A percentile compares a stretch with the other conserved stretches of the same genome.
These are phyloP conservation scores for Cladosporium sp. DNA, from an alignment of 2,329 filamentous ascomycete species.

Conservation along the genomic window DNA sequence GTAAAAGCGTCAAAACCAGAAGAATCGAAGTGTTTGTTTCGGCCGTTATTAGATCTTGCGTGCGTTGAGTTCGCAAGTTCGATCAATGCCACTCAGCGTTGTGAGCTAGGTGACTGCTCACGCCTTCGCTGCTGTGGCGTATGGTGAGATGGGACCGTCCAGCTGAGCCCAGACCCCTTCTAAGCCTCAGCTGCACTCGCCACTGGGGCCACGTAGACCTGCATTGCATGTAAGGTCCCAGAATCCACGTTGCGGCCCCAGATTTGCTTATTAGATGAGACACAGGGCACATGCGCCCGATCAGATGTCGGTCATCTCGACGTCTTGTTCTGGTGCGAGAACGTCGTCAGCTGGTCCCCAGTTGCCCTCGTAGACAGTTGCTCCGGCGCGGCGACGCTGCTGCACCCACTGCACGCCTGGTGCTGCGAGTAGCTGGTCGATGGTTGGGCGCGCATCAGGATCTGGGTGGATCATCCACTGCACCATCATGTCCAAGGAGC, in stretches of 20 bases:
- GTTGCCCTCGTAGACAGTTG: constrained; percentile 93
- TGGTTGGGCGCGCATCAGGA: constrained; percentile 67
- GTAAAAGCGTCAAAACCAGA: background rate
- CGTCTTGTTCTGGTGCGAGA: constrained; percentile 48
- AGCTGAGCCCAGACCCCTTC: background rate
- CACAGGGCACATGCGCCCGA: background rate
- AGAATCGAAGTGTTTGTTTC: background rate
- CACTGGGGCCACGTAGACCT: constrained; percentile 11
- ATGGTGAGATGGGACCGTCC: background rate
- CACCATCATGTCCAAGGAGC: constrained; percentile 79
- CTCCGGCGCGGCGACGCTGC: constrained; percentile 71
- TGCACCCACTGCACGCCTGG: constrained; percentile 78
- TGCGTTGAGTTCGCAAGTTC: background rate
- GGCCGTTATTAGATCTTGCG: constrained; percentile 4
- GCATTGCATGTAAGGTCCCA: constrained; percentile 7
- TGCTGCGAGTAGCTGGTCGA: constrained; percentile 67
- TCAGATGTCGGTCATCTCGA: constrained; percentile 59
- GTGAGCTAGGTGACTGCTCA: background rate
- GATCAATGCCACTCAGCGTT: background rate
- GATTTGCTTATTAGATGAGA: background rate
- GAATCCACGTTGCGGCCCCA: background rate
- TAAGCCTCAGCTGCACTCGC: constrained; percentile 6
- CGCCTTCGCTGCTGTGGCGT: background rate
- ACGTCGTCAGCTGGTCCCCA: constrained; percentile 77
- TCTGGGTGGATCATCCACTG: constrained; percentile 81